Base-by-base conservation (phyloP, 2,329 filamentous ascomycete genomes). In the Elsinoe ampelina region DNA sequence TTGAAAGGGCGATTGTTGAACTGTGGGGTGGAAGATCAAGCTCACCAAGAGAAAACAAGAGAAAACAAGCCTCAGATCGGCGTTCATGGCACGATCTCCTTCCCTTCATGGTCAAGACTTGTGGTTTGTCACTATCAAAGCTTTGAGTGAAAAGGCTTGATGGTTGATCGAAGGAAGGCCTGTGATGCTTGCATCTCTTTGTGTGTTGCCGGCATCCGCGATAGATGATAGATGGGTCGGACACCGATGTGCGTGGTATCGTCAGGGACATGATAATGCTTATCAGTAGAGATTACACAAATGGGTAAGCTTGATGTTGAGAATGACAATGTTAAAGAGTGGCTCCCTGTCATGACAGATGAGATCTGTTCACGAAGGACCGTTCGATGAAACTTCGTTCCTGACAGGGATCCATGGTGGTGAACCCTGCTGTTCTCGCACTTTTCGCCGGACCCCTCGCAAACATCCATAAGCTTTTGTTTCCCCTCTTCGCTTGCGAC, bases 21-120 rank as follows among this genome's bases (percentile, higher is more conserved):
- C 5, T 50, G 45, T 50, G 45, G 45, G 32, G 45, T 32, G 45
- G 45, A 35, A 50, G 32, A 50, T 50, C 32, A 50, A 50, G 45
- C 45, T 35, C 45, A 34, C 26, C 45, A 34, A 50, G 32, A 35
- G 26, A 50, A 12, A 26, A 3, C 45, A 50, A 50, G 45, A 15
- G 22, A 43, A 22, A 26, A 15, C 45, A 50, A 50, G 45, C 41
- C 19, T 22, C 22, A 11, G 3, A 22, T 50, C 45, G 45, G 32
- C 45, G 17, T 15, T 13, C 26, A 11, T 19, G n/a, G 20, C 30
- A 50, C 15, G 22, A n/a, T 36, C 45, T 50, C 45, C 45, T 50
- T 50, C 45, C 45, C 45, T 30, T 50, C 45, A 12, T 13, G 45
- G 45, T 50, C 45, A 50, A 34, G 45, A 50, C 34, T 36, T 11